A percentile compares a stretch with the other conserved stretches of the same genome.
These are phyloP conservation scores for Chrysoporthe cubensis DNA, from an alignment of 2,329 filamentous ascomycete species.

Conservation along the genomic window DNA sequence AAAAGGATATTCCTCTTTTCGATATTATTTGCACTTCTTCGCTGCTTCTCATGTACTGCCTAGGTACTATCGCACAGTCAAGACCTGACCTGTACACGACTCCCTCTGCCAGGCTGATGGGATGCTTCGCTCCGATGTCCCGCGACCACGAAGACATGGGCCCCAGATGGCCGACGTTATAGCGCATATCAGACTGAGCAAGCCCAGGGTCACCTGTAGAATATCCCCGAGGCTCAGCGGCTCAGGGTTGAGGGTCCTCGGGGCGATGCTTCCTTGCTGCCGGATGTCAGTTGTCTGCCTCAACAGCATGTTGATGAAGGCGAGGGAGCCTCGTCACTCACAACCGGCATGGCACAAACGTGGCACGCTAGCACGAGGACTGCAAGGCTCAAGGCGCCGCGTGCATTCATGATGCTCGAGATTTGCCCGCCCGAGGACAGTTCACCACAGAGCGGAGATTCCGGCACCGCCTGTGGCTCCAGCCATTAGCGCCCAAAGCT, in stretches of 20 bases:
- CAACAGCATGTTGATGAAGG: not conserved
- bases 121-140: not conserved
- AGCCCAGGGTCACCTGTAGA: not conserved
- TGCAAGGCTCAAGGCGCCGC: not conserved
- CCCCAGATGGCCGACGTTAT: not conserved
- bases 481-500: not conserved
- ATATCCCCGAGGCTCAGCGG: not conserved
- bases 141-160: not conserved
- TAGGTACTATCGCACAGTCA: not conserved
- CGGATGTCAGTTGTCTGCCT: not conserved
- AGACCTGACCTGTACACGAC: not conserved
- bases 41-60: too few species aligned
- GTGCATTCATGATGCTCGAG: not conserved
- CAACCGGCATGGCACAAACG: not conserved
- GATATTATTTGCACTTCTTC: too few species aligned
- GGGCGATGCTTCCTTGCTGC: not conserved
- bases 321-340: not conserved
- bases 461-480: not conserved
- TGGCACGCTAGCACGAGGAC: not conserved
- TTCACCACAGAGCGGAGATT: not conserved
- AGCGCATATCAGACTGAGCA: not conserved
- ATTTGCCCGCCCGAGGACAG: too few species aligned
- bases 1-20: too few species aligned
- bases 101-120: not conserved
- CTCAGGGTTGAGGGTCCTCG: not conserved